phyloP scores from a whole-genome alignment of 495 filamentous ascomycete genomes.

The Neurospora tetraspora region DNA sequence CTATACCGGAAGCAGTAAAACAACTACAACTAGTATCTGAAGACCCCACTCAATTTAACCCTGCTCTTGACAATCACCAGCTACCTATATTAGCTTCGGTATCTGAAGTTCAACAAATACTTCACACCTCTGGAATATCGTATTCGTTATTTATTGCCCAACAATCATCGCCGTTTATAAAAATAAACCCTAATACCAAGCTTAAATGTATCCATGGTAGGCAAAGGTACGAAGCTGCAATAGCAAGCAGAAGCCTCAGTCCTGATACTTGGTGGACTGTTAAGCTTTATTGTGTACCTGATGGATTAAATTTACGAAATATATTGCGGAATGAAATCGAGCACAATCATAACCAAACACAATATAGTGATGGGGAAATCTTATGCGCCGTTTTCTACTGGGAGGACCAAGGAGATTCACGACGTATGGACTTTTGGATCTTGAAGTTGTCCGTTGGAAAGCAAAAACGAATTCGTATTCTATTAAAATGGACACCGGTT shows the following conservation, averaged over 20 bases:
- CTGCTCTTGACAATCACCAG: not conserved
- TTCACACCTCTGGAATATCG: not conserved
- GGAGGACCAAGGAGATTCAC: not conserved
- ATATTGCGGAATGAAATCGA: not conserved
- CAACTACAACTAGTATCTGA: not conserved
- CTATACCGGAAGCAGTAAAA: not conserved
- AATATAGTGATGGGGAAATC: not conserved
- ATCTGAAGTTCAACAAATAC: not conserved
- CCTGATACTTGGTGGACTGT: not conserved
- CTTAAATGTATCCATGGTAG: not conserved
- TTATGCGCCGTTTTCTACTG: not conserved
- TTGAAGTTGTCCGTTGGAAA: not conserved
- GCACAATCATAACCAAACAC: not conserved
- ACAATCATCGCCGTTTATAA: not conserved
- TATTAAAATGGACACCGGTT: not conserved
- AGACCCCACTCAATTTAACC: not conserved
- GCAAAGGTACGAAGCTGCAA: not conserved
- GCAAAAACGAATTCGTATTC: not conserved
- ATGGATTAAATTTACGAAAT: not conserved
- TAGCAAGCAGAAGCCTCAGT: not conserved
- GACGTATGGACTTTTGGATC: not conserved
- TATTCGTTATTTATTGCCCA: not conserved
- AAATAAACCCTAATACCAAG: not conserved
- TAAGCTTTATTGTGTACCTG: not conserved
- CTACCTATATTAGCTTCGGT: not conserved